Percentiles rank a stretch among this genome's conserved stretches.
Evolutionary conservation across 176 grass and related monocot genomes (phyloP).

Genomic region (Zea luxurians): DNA sequence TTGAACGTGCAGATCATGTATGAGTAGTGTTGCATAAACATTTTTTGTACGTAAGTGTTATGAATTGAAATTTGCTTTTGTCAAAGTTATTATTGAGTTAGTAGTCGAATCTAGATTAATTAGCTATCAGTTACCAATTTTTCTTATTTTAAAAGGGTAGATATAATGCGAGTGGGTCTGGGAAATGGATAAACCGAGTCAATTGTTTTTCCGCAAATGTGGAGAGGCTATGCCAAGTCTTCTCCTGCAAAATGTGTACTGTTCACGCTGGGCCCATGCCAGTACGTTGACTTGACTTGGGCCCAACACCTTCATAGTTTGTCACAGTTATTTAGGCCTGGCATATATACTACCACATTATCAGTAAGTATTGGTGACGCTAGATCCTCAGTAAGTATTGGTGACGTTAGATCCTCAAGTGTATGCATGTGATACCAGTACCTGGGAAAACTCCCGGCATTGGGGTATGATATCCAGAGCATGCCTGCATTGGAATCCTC

Average conservation of each 20-base stretch:
- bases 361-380: not conserved
- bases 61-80: not conserved
- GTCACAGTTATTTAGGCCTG: too few relatives aligned
- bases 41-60: not conserved
- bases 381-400: not conserved
- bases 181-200: too few relatives aligned
- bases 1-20: not conserved
- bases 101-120: not conserved
- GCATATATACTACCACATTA: too few relatives aligned
- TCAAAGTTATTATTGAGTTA: constrained; percentile 24
- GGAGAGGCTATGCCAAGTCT: too few relatives aligned
- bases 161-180: too few relatives aligned
- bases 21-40: not conserved
- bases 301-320: too few relatives aligned
- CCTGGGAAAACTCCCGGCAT: not conserved
- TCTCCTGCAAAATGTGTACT: too few relatives aligned
- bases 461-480: constrained; percentile 23
- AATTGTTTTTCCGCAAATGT: too few relatives aligned
- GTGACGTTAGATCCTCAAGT: constrained; percentile 14
- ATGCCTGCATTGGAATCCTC: constrained; percentile 36
- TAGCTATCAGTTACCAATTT: not conserved
- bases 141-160: not conserved
- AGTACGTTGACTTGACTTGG: too few relatives aligned
- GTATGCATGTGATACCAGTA: constrained; percentile 12
- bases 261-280: too few relatives aligned